These are phyloP conservation scores for Dothistroma pini DNA, from an alignment of 2,329 filamentous ascomycete genomes.

Conservation along the genomic window DNA sequence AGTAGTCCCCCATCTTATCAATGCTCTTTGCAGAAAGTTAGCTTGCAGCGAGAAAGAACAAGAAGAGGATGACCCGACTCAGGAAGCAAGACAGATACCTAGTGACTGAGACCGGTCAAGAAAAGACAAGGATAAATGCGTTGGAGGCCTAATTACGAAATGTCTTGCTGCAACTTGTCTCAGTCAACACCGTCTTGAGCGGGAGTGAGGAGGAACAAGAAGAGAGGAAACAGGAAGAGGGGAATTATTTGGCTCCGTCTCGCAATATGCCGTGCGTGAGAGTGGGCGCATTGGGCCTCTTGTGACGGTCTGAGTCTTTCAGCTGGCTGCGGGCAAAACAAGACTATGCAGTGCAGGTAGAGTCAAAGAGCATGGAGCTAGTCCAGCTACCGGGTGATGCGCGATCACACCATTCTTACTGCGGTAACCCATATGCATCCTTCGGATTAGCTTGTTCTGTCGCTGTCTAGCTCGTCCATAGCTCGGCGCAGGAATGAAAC, in stretches of 20 bases:
- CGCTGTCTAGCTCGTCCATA: not conserved
- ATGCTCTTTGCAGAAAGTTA: not conserved
- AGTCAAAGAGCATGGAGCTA: slow-evolving; percentile 1
- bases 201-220: slow-evolving; percentile 8
- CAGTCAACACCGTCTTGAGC: not conserved
- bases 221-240: not conserved
- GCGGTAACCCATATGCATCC: slow-evolving; percentile 1
- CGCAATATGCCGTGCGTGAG: not conserved
- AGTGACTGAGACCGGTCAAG: not conserved
- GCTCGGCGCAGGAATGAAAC: slow-evolving; percentile 4
- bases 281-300: not conserved
- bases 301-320: not conserved
- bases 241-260: slow-evolving; percentile 1
- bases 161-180: slow-evolving; percentile 1
- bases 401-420: slow-evolving; percentile 5
- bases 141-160: slow-evolving; percentile 2
- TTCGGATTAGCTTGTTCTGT: slow-evolving; percentile 4
- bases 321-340: not conserved
- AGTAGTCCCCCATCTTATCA: slow-evolving; percentile 19
- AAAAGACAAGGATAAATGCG: not conserved
- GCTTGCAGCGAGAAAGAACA: not conserved
- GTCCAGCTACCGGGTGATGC: slow-evolving; percentile 2
- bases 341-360: not conserved
- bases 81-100: not conserved
- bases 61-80: not conserved